Percentiles rank a stretch among this genome's conserved stretches.
These are phyloP conservation scores for Citrus medica DNA, from an alignment of 345 rosid genomes.

Conservation along the genomic window DNA sequence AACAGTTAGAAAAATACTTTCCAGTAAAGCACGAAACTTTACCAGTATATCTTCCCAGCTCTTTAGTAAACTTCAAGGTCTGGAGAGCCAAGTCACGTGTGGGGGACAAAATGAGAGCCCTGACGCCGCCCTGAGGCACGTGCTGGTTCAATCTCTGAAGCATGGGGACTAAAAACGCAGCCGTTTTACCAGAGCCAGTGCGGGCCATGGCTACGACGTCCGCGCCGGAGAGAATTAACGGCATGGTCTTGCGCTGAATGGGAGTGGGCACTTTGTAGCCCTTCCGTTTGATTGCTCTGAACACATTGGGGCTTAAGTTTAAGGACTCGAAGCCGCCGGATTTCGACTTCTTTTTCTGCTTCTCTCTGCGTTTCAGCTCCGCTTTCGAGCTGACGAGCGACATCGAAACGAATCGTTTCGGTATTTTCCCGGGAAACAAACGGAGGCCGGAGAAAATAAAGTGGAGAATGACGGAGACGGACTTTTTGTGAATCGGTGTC, in stretches of 20 bases:
- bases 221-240: slow-evolving; percentile 81
- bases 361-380: slow-evolving; percentile 67
- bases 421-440: background rate
- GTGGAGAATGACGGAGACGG: background rate
- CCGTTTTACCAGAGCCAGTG: slow-evolving; percentile 97
- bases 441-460: background rate
- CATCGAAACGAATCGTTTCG: background rate
- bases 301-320: slow-evolving; percentile 67
- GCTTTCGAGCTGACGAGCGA: slow-evolving; percentile 65
- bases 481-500: background rate
- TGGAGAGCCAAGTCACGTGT: slow-evolving; percentile 95
- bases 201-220: slow-evolving; percentile 99
- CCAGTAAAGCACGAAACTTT: background rate
- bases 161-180: slow-evolving; percentile 93
- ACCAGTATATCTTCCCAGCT: slow-evolving; percentile 87
- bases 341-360: slow-evolving; percentile 76
- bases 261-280: slow-evolving; percentile 96
- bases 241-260: slow-evolving; percentile 97
- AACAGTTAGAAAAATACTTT: background rate
- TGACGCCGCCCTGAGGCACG: slow-evolving; percentile 71
- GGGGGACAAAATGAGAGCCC: slow-evolving; percentile 88
- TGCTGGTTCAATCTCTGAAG: slow-evolving; percentile 80
- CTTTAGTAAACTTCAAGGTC: slow-evolving; percentile 91
- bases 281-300: slow-evolving; percentile 72
- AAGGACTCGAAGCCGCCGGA: slow-evolving; percentile 97